phyloP scores from a whole-genome alignment of 805 yeast species.

The Pichia cephalocereana region DNA sequence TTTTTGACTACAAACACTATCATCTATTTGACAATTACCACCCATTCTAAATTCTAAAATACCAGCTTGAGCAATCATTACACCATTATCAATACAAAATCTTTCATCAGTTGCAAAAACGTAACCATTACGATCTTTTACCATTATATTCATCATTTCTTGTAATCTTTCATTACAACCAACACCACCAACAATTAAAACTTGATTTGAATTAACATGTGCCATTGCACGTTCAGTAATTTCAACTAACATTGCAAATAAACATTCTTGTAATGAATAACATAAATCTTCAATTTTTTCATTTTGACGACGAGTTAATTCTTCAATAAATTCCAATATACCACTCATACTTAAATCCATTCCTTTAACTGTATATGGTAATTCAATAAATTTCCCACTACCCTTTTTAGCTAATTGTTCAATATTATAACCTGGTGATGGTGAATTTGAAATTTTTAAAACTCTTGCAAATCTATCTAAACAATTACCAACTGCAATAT shows the following conservation, averaged over 20 bases:
- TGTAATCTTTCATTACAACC: slow-evolving; percentile 90
- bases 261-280: slow-evolving; percentile 83
- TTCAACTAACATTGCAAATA: slow-evolving; percentile 94
- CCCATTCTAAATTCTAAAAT: slow-evolving; percentile 80
- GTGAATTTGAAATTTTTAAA: slow-evolving; percentile 78
- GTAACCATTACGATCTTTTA: slow-evolving; percentile 77
- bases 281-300: slow-evolving; percentile 61
- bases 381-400: slow-evolving; percentile 42
- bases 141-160: slow-evolving; percentile 96
- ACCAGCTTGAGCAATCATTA: slow-evolving; percentile 99
- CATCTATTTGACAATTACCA: slow-evolving; percentile 43
- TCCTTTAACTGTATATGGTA: slow-evolving; percentile 97
- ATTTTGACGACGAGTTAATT: slow-evolving; percentile 27
- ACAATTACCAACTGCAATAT: slow-evolving; percentile 96
- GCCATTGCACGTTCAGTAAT: slow-evolving; percentile 99
- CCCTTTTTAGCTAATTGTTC: slow-evolving; percentile 84
- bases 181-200: slow-evolving; percentile 96
- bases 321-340: slow-evolving; percentile 75
- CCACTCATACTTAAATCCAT: slow-evolving; percentile 99
- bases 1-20: slow-evolving; percentile 86
- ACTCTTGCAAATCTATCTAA: slow-evolving; percentile 93
- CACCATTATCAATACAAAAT: slow-evolving; percentile 96
- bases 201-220: slow-evolving; percentile 83
- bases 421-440: slow-evolving; percentile 96
- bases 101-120: slow-evolving; percentile 94